These are phyloP conservation scores for Amniculicola lignicola DNA, from an alignment of 495 filamentous ascomycete species.

Conservation along the genomic window DNA sequence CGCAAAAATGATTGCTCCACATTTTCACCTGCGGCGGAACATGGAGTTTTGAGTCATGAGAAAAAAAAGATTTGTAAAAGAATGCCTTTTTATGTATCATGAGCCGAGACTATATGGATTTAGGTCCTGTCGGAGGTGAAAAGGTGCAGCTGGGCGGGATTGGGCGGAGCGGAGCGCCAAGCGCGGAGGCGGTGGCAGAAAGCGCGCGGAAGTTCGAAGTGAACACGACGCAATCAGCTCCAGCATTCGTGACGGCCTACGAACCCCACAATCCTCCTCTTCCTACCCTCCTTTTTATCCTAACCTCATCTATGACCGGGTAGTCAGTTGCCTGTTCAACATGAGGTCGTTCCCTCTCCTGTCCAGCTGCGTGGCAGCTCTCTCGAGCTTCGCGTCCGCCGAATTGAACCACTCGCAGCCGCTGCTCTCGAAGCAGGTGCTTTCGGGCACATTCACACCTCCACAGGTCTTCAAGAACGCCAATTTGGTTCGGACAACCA, in stretches of 20 bases:
- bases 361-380: constrained; percentile 34
- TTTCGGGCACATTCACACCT: constrained; percentile 74
- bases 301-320: constrained; percentile 25
- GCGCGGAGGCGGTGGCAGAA: too few relatives aligned
- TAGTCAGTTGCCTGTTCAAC: constrained; percentile 26
- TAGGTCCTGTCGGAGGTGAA: too few relatives aligned
- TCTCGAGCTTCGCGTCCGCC: constrained; percentile 34
- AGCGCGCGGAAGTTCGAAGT: constrained; percentile 6
- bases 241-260: not conserved
- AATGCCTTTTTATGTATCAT: too few relatives aligned
- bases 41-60: too few relatives aligned
- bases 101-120: too few relatives aligned
- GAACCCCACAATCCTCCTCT: constrained; percentile 1
- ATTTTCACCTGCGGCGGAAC: too few relatives aligned
- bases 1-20: too few relatives aligned
- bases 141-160: too few relatives aligned
- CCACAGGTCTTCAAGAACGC: constrained; percentile 86
- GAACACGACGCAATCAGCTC: constrained; percentile 36
- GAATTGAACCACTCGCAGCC: constrained; percentile 43
- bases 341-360: constrained; percentile 39
- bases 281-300: not conserved
- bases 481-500: constrained; percentile 85
- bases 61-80: too few relatives aligned
- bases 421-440: constrained; percentile 50
- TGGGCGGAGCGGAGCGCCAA: too few relatives aligned